Evolutionary conservation across 805 yeast species (phyloP), one percentile per base, ranked within the genome.

Genomic region (Nakazawaea molendinolei): DNA sequence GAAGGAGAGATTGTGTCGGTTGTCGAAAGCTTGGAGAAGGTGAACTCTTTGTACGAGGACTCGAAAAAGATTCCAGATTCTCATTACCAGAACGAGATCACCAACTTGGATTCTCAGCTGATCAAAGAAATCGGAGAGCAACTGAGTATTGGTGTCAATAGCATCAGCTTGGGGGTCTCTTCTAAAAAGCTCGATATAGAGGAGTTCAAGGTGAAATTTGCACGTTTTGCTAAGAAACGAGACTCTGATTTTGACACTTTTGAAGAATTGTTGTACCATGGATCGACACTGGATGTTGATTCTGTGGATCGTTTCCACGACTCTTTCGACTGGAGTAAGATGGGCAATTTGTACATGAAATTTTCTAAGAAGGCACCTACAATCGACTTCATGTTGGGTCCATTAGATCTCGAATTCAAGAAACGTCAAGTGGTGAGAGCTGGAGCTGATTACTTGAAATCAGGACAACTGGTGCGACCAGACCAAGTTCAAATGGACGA

Each of bases 361-460:
- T 49, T 67, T 23, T 70, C 80, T 38, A 50, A 50, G 3, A 64
- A 67, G 33, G 67, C 82, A 0, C 55, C 66, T 0, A 67, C 74
- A 0, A 58, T 67, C 15, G 83, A 79, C 43, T 84, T 80, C 50
- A 55, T 86, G 42, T 60, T 77, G 36, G 95, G 94, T 0, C 87
- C 94, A 0, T 58, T 85, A 28, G 75, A 71, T 13, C 62, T 79
- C 2, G 80, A 79, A 44, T 69, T 72, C 43, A 74, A 69, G 46
- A 57, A 52, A n/a, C 47, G 62, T n/a, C 50, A 19, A 1, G 14
- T 51, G 0, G 56, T 62, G 31, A 68, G 45, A 28, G 58, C 47
- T 37, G 49, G 58, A 5, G 69, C 57, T 25, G 76, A 69, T 35
- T 73, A 72, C 13, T 51, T 57, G n/a, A 53, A 47, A 34, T 51